Conservation (phyloP, 176 grass and related monocot genomes). For the Triticum aestivum region IWGSC_CS_RefSeq_v2.1 NC_057808.1:61895713-61896212, state of each 20-base stretch:
- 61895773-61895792: constrained; percentile 90
- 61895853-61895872: constrained; percentile 23
- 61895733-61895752: constrained; percentile 45
- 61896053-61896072: constrained; percentile 61
- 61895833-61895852: constrained; percentile 82
- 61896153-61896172: constrained; percentile 84
- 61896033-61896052: constrained; percentile 80
- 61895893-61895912: neutral
- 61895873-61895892: neutral
- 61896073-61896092: constrained; percentile 53
- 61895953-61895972: constrained; percentile 91
- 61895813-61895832: constrained; percentile 94
- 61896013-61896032: constrained; percentile 43
- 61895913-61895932: constrained; percentile 78
- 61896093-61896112: constrained; percentile 70
- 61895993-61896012: constrained; percentile 66
- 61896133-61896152: constrained; percentile 78
- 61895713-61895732: constrained; percentile 3
- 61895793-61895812: constrained; percentile 96
- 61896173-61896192: constrained; percentile 73
- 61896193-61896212: constrained; percentile 7
- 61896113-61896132: constrained; percentile 72
- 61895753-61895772: constrained; percentile 81
- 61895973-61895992: constrained; percentile 71
- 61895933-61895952: constrained; percentile 92